Evolutionary conservation across 1,284 basidiomycete genomes (phyloP).

Genomic region (Chalciporus sp.): DNA sequence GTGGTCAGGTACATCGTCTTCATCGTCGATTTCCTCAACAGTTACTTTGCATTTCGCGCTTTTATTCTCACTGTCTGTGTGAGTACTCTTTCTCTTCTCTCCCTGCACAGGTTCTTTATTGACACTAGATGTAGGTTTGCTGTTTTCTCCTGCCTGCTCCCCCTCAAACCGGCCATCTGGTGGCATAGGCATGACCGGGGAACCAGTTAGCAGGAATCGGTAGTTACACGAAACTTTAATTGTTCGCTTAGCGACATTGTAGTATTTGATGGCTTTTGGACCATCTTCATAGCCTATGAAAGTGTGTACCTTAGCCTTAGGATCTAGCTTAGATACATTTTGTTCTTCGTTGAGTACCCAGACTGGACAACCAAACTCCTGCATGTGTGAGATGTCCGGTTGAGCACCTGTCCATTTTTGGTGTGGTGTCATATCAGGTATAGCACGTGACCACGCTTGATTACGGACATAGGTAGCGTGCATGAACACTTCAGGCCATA

Average conservation of each 20-base stretch:
- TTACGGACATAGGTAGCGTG: slow-evolving; percentile 5
- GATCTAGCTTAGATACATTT: background rate
- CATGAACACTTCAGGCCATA: slow-evolving; percentile 5
- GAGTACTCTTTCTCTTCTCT: too few species aligned
- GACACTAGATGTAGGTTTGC: too few species aligned
- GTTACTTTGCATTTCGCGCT: too few species aligned
- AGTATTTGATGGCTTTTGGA: background rate
- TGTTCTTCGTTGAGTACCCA: slow-evolving; percentile 1
- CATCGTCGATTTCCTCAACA: too few species aligned
- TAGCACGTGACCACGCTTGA: background rate
- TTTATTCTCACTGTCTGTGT: too few species aligned
- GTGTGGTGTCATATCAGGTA: slow-evolving; percentile 2
- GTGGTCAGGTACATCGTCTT: too few species aligned
- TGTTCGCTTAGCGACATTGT: background rate
- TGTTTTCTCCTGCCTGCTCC: too few species aligned
- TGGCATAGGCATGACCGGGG: too few species aligned
- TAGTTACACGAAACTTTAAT: background rate
- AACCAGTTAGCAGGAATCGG: background rate
- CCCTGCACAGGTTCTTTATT: too few species aligned
- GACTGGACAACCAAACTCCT: slow-evolving; percentile 3
- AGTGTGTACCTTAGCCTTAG: background rate
- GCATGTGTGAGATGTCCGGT: slow-evolving; percentile 1
- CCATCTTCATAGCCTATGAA: background rate
- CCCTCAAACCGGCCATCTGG: too few species aligned
- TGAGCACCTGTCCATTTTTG: slow-evolving; percentile 2